Base-by-base conservation (phyloP, 2,329 filamentous ascomycete genomes). In the Phialophora macrospora region DNA sequence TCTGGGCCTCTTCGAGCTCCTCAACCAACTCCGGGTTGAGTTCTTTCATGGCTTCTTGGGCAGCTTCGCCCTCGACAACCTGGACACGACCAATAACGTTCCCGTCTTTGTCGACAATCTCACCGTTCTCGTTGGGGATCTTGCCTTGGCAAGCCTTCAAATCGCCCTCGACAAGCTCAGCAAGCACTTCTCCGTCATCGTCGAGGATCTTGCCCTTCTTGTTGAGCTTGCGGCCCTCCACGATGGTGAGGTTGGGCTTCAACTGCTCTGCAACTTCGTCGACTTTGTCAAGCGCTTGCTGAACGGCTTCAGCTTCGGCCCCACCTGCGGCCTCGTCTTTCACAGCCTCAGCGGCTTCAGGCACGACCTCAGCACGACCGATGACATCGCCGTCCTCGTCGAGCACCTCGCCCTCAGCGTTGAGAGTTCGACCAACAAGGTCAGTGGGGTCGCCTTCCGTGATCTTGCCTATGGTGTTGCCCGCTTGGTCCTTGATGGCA, bases 401-500 rank as follows among this genome's bases (percentile, higher is more conserved):
- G 55, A 77, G 71, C n/a, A 72, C 73, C 66, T 80, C 77, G 3
- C 78, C 78, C 30, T 78, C 75, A 1, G 78, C 77, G 14, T 78
- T 80, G 17, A 79, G 72, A 6, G 75, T 75, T 48, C 74, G 73
- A 7, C 78, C 79, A 46, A 76, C 73, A 2, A 80, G 73, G 49
- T 79, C 78, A 63, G 77, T 74, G 0, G 78, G 75, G 20, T 79
- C 76, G 17, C 78, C 79, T 66, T 80, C 78, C n/a, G 77, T 75
- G 32, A 80, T 74, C 57, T 77, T 74, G 22, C 77, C 79, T 9
- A 80, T 67, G 20, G 71, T 69, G 32, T 79, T 74, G 49, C 78
- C 79, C 44, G 74, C 70, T 24, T 73, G 65, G 38, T 85, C 81
- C 71, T 81, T 78, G 71, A 87, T 81, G 32, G 80, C 75, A 32